phyloP scores from a whole-genome alignment of 805 yeast genomes.

The Lachancea thermotolerans region DNA sequence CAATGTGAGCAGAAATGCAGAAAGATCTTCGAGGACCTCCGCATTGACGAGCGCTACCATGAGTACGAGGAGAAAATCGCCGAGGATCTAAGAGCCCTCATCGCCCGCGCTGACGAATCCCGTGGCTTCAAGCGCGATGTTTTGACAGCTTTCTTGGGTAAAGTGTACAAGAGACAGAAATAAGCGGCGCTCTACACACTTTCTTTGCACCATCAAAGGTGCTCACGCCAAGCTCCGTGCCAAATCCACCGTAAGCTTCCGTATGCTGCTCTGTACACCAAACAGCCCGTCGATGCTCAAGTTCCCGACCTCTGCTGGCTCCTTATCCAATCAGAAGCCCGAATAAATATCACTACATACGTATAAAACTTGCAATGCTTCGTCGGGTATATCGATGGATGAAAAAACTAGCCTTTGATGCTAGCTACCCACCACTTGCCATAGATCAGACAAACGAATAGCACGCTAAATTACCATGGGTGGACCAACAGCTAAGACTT shows the following conservation, averaged over 20 bases:
- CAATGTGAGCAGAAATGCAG: slow-evolving; percentile 63
- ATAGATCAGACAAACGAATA: background rate
- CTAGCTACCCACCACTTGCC: background rate
- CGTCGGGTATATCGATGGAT: background rate
- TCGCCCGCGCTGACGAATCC: slow-evolving; percentile 73
- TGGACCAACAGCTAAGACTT: slow-evolving; percentile 67
- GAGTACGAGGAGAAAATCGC: slow-evolving; percentile 81
- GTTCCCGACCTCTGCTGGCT: no score
- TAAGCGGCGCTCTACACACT: slow-evolving; percentile 28
- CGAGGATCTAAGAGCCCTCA: slow-evolving; percentile 52
- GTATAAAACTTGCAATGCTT: background rate
- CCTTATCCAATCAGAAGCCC: slow-evolving; percentile 9
- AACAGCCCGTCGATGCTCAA: no score
- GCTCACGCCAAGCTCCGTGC: background rate
- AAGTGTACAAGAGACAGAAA: slow-evolving; percentile 91
- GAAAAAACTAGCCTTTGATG: background rate
- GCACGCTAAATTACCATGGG: slow-evolving; percentile 39
- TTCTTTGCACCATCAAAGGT: background rate
- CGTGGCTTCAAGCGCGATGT: slow-evolving; percentile 91
- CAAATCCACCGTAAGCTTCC: background rate
- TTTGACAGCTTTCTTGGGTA: slow-evolving; percentile 75
- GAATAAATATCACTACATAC: background rate
- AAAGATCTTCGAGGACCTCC: slow-evolving; percentile 64
- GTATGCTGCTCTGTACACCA: background rate
- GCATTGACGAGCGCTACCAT: slow-evolving; percentile 61